These are phyloP conservation scores for Gnomoniopsis smithogilvyi DNA, from an alignment of 2,329 filamentous ascomycete genomes.

Conservation along the genomic window DNA sequence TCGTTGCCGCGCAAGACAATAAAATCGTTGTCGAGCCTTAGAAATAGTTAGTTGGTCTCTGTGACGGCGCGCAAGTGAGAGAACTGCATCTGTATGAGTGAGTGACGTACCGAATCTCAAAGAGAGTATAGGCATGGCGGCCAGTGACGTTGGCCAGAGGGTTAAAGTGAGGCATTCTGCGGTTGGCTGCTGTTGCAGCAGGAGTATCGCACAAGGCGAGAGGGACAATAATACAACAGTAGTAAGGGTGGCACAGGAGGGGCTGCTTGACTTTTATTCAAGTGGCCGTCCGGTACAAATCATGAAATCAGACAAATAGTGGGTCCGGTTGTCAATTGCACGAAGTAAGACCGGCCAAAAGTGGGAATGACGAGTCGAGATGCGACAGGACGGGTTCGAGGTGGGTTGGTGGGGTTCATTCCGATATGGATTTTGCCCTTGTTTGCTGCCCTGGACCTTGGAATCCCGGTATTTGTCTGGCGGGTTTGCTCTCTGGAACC, in stretches of 20 bases:
- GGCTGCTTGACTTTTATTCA: conserved; percentile 16
- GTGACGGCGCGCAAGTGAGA: background rate
- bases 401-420: background rate
- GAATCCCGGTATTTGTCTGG: background rate
- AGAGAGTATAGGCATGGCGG: conserved; percentile 50
- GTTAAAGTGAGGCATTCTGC: conserved; percentile 54
- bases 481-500: background rate
- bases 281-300: conserved; percentile 13
- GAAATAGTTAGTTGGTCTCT: conserved; percentile 2
- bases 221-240: conserved; percentile 3
- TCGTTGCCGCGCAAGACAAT: conserved; percentile 74
- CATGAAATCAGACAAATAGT: conserved; percentile 14
- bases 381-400: conserved; percentile 2
- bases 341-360: conserved; percentile 14
- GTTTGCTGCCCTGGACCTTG: background rate
- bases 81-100: background rate
- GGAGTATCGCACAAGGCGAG: background rate
- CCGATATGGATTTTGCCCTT: background rate
- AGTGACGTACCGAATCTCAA: conserved; percentile 53
- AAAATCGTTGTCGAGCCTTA: conserved; percentile 73
- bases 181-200: background rate
- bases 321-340: background rate
- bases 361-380: conserved; percentile 14
- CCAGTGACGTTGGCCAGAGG: conserved; percentile 51
- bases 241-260: conserved; percentile 2